Conservation (phyloP, 805 yeast genomes). For the Starmerella sirachaensis region DNA sequence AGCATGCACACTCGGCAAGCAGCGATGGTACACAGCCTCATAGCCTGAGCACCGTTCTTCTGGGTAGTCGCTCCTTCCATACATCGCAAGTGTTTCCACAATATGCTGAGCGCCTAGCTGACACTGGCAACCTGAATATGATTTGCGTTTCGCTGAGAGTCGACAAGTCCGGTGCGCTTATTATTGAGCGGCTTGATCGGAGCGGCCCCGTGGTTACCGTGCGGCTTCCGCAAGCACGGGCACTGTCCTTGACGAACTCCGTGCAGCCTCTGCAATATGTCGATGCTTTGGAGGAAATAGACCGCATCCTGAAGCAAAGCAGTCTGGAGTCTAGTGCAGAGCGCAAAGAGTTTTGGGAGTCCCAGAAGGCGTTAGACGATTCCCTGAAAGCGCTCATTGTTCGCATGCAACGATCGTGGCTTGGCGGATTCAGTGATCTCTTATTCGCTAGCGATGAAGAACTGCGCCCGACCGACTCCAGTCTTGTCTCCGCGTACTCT, state of each 20-base stretch:
- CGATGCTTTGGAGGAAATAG: slow-evolving; percentile 1
- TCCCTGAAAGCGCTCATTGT: slow-evolving; percentile 42
- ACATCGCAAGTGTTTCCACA: not conserved
- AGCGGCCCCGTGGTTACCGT: not conserved
- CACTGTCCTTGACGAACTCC: not conserved
- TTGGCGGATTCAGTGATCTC: slow-evolving; percentile 64
- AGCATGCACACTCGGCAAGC: too few relatives aligned
- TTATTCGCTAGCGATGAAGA: slow-evolving; percentile 31
- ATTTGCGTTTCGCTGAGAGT: slow-evolving; percentile 7
- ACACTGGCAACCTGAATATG: not conserved
- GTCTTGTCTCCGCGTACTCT: too few relatives aligned
- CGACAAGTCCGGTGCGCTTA: slow-evolving; percentile 2
- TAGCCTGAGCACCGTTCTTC: too few relatives aligned
- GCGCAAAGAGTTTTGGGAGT: slow-evolving; percentile 60
- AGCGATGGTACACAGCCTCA: too few relatives aligned
- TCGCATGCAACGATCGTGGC: slow-evolving; percentile 52
- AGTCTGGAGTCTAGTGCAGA: not conserved
- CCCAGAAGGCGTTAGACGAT: slow-evolving; percentile 49
- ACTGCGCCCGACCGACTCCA: not conserved
- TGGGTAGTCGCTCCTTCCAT: too few relatives aligned
- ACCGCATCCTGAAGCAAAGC: not conserved
- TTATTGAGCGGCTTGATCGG: slow-evolving; percentile 2
- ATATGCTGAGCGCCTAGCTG: not conserved
- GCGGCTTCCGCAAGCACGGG: slow-evolving; percentile 2
- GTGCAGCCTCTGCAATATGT: not conserved